phyloP scores from a whole-genome alignment of 1,284 basidiomycete genomes.

The Afroboletus lepidellus region DNA sequence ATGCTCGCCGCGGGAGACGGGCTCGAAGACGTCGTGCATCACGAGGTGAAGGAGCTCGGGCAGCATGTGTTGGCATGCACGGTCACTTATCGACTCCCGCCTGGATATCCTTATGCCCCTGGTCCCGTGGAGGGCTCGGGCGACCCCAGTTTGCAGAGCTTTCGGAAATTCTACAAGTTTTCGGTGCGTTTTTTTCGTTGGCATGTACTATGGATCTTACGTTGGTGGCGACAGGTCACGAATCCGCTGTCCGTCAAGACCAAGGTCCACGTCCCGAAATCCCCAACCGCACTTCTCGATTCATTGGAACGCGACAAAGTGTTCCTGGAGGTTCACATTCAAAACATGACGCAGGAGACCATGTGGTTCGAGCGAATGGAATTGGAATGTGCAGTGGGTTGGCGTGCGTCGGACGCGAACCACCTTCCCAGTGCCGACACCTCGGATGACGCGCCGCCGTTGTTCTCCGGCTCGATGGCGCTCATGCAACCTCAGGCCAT shows the following conservation, averaged over 20 bases:
- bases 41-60: slow-evolving; percentile 82
- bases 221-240: slow-evolving; percentile 56
- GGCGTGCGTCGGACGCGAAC: slow-evolving; percentile 60
- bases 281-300: slow-evolving; percentile 67
- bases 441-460: slow-evolving; percentile 22
- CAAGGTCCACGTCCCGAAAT: slow-evolving; percentile 74
- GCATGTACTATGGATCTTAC: background rate
- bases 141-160: slow-evolving; percentile 65
- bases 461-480: slow-evolving; percentile 62
- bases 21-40: slow-evolving; percentile 63
- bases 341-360: slow-evolving; percentile 76
- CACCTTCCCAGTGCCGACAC: slow-evolving; percentile 4
- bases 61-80: slow-evolving; percentile 80
- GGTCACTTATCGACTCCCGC: slow-evolving; percentile 67
- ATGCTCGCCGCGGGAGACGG: slow-evolving; percentile 53
- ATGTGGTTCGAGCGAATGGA: slow-evolving; percentile 76
- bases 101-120: slow-evolving; percentile 47
- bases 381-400: slow-evolving; percentile 72
- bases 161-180: slow-evolving; percentile 89
- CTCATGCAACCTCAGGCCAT: slow-evolving; percentile 80
- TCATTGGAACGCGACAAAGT: slow-evolving; percentile 68
- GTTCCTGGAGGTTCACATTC: slow-evolving; percentile 85
- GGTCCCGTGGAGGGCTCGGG: slow-evolving; percentile 46
- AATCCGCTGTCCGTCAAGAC: slow-evolving; percentile 90
- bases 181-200: slow-evolving; percentile 50